A percentile compares a stretch with the other conserved stretches of the same genome.
Evolutionary conservation across 148 eudicot species (phyloP).

Genomic region (Cornus suecica): DNA sequence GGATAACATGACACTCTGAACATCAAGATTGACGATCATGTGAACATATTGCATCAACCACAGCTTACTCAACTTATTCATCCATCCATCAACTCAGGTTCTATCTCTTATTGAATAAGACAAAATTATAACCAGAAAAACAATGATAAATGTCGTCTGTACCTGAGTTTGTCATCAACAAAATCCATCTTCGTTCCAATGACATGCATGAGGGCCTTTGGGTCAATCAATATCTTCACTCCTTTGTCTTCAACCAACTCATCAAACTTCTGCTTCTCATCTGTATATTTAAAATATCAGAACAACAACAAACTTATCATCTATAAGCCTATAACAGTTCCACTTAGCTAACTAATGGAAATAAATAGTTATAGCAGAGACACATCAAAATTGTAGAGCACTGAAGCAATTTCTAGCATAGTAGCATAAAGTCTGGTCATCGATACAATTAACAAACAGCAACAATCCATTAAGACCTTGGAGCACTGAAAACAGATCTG

Average conservation of each 20-base stretch:
- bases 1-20: not conserved
- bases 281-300: constrained; percentile 23
- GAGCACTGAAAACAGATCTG: not conserved
- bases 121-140: not conserved
- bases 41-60: not conserved
- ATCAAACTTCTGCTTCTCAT: constrained; percentile 86
- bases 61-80: not conserved
- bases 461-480: not conserved
- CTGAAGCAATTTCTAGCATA: not conserved
- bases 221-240: constrained; percentile 73
- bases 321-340: not conserved
- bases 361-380: not conserved
- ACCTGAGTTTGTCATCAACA: constrained; percentile 31
- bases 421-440: not conserved
- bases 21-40: not conserved
- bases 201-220: constrained; percentile 88
- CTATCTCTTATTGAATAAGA: not conserved
- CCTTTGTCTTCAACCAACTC: constrained; percentile 79
- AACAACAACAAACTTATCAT: no score
- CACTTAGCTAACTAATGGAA: not conserved
- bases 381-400: no score
- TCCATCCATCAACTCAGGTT: not conserved
- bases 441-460: not conserved
- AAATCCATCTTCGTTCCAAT: constrained; percentile 84
- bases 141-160: not conserved